A percentile compares a stretch with the other conserved stretches of the same genome.
Evolutionary conservation across 495 filamentous ascomycete genomes (phyloP).

Genomic region (Aspergillus olivimuriae): DNA sequence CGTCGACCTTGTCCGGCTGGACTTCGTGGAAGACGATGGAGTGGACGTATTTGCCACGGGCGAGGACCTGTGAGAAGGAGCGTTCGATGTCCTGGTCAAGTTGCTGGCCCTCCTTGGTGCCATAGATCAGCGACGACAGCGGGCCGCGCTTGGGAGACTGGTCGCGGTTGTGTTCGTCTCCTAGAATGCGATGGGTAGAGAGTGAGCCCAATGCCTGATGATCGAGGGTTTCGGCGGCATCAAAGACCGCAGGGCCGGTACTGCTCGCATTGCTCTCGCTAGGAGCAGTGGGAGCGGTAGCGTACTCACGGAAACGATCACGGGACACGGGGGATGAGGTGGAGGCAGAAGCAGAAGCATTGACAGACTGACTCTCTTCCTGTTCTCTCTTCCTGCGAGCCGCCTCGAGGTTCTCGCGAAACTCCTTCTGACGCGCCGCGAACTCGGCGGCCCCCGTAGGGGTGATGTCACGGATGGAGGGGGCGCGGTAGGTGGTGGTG

Average conservation of each 20-base stretch:
- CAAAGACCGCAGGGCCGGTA: constrained; percentile 29
- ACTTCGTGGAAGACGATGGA: constrained; percentile 97
- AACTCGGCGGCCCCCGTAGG: constrained; percentile 64
- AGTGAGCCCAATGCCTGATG: constrained; percentile 59
- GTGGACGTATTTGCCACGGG: constrained; percentile 96
- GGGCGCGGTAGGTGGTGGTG: constrained; percentile 48
- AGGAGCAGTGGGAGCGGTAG: constrained; percentile 48
- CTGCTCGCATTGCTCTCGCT: constrained; percentile 50
- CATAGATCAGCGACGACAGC: constrained; percentile 76
- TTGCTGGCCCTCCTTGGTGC: constrained; percentile 87
- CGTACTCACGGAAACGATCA: constrained; percentile 39
- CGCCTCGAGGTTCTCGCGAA: constrained; percentile 73
- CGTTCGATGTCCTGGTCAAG: constrained; percentile 92
- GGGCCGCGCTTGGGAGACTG: constrained; percentile 42
- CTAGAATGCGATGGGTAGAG: constrained; percentile 49
- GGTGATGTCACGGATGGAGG: constrained; percentile 80
- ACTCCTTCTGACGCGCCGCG: constrained; percentile 73
- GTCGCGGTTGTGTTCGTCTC: constrained; percentile 44
- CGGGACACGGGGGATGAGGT: constrained; percentile 31
- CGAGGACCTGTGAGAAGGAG: constrained; percentile 87
- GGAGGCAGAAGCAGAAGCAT: constrained; percentile 38
- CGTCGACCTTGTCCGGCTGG: constrained; percentile 89
- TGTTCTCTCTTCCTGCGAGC: constrained; percentile 67
- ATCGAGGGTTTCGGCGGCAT: constrained; percentile 33
- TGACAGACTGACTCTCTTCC: constrained; percentile 73